Base-by-base conservation (phyloP, 345 rosid species). In the Microcos paniculata region DNA sequence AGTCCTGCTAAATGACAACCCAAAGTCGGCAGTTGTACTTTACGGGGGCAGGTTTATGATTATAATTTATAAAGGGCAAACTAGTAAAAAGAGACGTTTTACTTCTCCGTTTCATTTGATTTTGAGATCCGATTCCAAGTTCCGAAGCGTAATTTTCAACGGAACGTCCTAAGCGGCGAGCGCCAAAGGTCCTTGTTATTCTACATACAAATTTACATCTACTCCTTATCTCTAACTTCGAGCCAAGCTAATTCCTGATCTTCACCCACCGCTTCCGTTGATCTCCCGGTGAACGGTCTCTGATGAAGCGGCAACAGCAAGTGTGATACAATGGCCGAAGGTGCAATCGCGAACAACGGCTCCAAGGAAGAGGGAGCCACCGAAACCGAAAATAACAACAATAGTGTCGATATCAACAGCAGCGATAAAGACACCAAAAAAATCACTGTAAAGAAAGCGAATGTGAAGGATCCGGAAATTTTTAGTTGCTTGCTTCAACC, bases 401-500 rank as follows among this genome's bases (percentile, higher is more conserved):
- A 7, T 30, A 48, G 28, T 49, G 40, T 35, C 40, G 40, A 35
- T 35, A 31, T 31, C 58, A 59, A 49, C 58, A 58, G 57, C 40
- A 63, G 31, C 16, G 64, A 57, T 49, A 76, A 15, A n/a, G 58
- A 51, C 9, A 71, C 1, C 12, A 49, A 52, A 23, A 53, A 35
- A n/a, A 59, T 23, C 21, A 55, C 21, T 24, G 30, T 24, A 59
- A 30, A 56, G 24, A 79, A 73, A 24, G 80, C 61, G 79, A 79
- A 71, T 45, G 72, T 62, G 3, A 80, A 81, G 76, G 96, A 90
- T 90, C 93, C 84, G 15, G 97, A 89, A 81, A 76, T 90, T 67
- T 84, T 93, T 75, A 70, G 91, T 74, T 92, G 97, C 82, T 81
- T 90, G 87, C 90, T 96, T 80, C 98, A 96, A 42, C 94, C 99